Evolutionary conservation across 208 protist genomes (phyloP).

Genomic region (Kentomonas sorsogonicus): DNA sequence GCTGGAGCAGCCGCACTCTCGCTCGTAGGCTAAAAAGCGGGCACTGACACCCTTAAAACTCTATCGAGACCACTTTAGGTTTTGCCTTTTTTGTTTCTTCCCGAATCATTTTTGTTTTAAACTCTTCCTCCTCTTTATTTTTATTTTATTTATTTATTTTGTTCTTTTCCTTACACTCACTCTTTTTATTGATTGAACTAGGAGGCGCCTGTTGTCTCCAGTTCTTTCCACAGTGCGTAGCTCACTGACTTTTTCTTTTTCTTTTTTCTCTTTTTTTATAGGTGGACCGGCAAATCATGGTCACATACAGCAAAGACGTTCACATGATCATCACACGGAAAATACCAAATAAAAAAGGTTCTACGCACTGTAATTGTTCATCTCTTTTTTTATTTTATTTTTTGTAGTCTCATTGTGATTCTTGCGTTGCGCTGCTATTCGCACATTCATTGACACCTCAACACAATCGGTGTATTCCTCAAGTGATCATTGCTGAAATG

Average conservation of each 20-base stretch:
- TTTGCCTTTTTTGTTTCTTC: neutral
- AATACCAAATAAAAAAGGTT: neutral
- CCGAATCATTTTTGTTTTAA: neutral
- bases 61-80: no score
- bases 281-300: neutral
- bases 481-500: no score
- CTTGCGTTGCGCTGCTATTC: neutral
- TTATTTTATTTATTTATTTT: neutral
- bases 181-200: no score
- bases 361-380: neutral
- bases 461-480: no score
- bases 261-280: neutral
- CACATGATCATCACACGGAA: neutral
- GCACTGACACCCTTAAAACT: no score
- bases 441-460: no score
- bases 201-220: neutral
- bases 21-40: no score
- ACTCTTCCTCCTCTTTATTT: neutral
- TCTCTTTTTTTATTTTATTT: neutral
- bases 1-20: slow-evolving; percentile 28
- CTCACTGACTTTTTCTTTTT: neutral
- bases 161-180: neutral
- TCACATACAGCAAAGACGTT: neutral
- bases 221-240: neutral
- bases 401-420: neutral